phyloP scores from a whole-genome alignment of 257 asterid genomes.

The Cynanchum wilfordii region DNA sequence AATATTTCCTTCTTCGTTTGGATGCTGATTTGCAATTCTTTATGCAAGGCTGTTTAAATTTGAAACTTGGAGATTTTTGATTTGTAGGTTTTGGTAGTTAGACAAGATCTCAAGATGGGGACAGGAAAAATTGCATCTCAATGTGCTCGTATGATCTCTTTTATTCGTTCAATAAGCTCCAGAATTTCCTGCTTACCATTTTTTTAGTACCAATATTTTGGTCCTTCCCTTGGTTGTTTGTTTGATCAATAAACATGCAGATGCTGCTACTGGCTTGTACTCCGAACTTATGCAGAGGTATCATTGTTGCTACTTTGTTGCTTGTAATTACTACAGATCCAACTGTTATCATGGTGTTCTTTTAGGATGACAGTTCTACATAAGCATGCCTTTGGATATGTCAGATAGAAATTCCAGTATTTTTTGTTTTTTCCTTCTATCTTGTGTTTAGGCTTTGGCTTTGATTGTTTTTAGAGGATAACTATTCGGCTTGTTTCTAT shows the following conservation, averaged over 20 bases:
- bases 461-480: neutral
- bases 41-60: neutral
- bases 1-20: neutral
- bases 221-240: slow-evolving; percentile 14
- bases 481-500: neutral
- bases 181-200: slow-evolving; percentile 7
- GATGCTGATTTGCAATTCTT: neutral
- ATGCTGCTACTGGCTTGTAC: slow-evolving; percentile 96
- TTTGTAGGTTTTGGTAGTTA: slow-evolving; percentile 84
- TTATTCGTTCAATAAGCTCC: slow-evolving; percentile 6
- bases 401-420: neutral
- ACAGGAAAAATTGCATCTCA: slow-evolving; percentile 93
- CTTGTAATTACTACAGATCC: neutral
- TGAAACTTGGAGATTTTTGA: slow-evolving; percentile 9
- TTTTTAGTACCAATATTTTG: slow-evolving; percentile 1
- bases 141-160: slow-evolving; percentile 82
- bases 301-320: neutral
- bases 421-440: no score
- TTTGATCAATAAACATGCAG: slow-evolving; percentile 40
- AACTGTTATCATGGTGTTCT: neutral
- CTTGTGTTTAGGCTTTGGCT: neutral
- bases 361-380: neutral
- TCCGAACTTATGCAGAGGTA: slow-evolving; percentile 89
- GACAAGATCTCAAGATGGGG: slow-evolving; percentile 97
- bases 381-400: neutral